phyloP scores from a whole-genome alignment of 169 alveolate species.

The Plasmodium gaboni region DNA sequence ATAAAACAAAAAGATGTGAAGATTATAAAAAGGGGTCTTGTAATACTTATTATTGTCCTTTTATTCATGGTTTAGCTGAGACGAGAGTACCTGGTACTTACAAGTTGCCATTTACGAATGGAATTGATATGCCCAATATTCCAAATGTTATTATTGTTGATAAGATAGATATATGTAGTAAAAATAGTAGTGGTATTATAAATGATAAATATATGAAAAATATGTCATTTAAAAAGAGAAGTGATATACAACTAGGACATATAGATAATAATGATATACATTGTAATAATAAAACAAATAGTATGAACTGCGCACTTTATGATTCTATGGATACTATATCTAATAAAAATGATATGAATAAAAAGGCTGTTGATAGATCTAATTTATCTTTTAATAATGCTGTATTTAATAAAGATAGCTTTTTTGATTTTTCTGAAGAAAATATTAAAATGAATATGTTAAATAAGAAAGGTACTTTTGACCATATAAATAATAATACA shows the following conservation, averaged over 20 bases:
- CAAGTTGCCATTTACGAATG: conserved; percentile 88
- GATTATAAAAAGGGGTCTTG: conserved; percentile 89
- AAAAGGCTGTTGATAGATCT: not conserved
- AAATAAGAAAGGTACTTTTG: not conserved
- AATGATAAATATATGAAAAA: conserved; percentile 22
- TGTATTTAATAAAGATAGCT: conserved; percentile 6
- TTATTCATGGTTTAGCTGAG: conserved; percentile 90
- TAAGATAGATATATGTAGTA: conserved; percentile 69
- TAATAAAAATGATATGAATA: conserved; percentile 1
- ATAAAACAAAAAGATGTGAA: conserved; percentile 91
- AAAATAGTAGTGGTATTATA: conserved; percentile 7
- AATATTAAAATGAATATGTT: conserved; percentile 22
- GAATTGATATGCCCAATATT: conserved; percentile 80
- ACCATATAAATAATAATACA: not conserved
- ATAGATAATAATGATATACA: conserved; percentile 1
- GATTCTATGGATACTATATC: conserved; percentile 31
- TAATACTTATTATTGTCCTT: conserved; percentile 90
- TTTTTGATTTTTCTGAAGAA: conserved; percentile 22
- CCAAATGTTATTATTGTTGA: conserved; percentile 80
- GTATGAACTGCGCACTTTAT: conserved; percentile 10
- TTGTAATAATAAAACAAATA: conserved; percentile 7
- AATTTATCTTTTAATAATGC: conserved; percentile 10
- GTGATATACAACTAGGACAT: conserved; percentile 3
- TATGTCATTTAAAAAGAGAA: conserved; percentile 8
- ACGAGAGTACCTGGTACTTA: conserved; percentile 81